Evolutionary conservation across 1,284 basidiomycete genomes (phyloP).

Genomic region (Rhodotorula sp.): DNA sequence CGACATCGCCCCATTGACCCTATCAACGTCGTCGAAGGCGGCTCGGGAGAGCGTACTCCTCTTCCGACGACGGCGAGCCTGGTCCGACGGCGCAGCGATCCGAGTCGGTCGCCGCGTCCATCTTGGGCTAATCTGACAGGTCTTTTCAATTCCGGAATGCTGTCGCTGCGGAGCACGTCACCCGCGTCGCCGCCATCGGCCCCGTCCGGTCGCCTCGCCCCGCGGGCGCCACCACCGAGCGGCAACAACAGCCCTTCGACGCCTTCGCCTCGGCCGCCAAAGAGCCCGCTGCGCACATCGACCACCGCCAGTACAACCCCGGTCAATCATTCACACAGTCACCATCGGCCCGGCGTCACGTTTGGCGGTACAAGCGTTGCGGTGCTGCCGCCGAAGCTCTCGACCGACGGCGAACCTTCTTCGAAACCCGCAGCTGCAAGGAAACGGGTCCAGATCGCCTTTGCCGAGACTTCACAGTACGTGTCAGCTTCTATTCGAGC

Average conservation of each 20-base stretch:
- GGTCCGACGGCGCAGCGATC: conserved; percentile 2
- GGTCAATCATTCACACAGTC: conserved; percentile 2
- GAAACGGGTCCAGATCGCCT: conserved; percentile 14
- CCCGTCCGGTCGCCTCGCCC: neutral
- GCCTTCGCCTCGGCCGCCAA: conserved; percentile 14
- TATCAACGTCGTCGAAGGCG: neutral
- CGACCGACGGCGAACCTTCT: neutral
- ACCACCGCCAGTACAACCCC: conserved; percentile 12
- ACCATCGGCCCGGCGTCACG: conserved; percentile 14
- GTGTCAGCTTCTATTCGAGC: neutral
- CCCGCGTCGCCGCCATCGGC: conserved; percentile 18
- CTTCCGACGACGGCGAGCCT: conserved; percentile 16
- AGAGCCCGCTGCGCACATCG: neutral
- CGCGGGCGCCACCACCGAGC: conserved; percentile 13
- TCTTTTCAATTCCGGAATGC: conserved; percentile 36
- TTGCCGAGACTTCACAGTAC: conserved; percentile 12
- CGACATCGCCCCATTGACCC: conserved; percentile 14
- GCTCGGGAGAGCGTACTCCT: conserved; percentile 27
- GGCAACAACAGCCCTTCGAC: conserved; percentile 4
- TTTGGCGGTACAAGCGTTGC: conserved; percentile 37
- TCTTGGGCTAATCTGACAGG: conserved; percentile 39
- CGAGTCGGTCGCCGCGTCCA: conserved; percentile 23
- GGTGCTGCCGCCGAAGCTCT: conserved; percentile 16
- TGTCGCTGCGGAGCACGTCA: conserved; percentile 28
- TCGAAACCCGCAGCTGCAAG: neutral